phyloP scores from a whole-genome alignment of 345 rosid species.

The Salix exigua region DNA sequence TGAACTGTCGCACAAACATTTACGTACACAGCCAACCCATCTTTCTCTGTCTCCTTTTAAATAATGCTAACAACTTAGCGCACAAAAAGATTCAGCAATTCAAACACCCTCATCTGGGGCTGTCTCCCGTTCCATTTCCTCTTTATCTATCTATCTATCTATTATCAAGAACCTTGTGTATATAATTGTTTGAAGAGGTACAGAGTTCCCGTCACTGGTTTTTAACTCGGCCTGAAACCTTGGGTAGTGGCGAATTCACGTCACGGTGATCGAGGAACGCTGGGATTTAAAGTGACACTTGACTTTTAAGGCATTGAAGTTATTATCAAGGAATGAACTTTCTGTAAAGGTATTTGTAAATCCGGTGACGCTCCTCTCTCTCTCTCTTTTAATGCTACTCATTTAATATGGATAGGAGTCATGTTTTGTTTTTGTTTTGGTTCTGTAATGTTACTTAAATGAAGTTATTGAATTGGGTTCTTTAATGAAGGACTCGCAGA shows the following conservation, averaged over 20 bases:
- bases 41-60: background rate
- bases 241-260: background rate
- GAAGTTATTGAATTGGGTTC: background rate
- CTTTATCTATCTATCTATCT: background rate
- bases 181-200: background rate
- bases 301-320: conserved; percentile 11
- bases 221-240: conserved; percentile 10
- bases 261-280: conserved; percentile 11
- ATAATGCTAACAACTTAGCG: background rate
- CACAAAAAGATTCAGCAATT: background rate
- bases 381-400: background rate
- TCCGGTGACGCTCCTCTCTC: conserved; percentile 11
- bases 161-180: background rate
- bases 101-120: background rate
- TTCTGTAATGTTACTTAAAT: background rate
- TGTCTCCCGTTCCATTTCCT: background rate
- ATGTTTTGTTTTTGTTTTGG: background rate
- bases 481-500: conserved; percentile 9
- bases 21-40: background rate
- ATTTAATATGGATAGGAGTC: background rate
- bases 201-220: background rate
- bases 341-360: conserved; percentile 14
- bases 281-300: background rate
- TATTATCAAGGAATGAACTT: conserved; percentile 22
- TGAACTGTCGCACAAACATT: background rate